Conservation (phyloP, 2,329 filamentous ascomycete genomes). For the Cladophialophora carrionii region DNA sequence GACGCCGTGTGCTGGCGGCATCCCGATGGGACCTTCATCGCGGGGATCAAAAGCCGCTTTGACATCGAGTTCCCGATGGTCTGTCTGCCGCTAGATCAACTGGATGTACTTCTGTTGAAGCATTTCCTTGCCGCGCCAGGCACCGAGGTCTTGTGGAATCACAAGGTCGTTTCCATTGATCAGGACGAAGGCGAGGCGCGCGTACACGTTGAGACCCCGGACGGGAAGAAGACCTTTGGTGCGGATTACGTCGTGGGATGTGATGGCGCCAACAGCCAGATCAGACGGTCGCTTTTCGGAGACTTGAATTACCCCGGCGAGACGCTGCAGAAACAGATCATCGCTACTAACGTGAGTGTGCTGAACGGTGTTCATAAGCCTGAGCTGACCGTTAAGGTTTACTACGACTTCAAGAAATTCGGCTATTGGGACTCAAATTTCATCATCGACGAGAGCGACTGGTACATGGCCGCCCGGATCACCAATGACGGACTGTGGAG, state of each 20-base stretch:
- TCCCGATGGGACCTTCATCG: slow-evolving; percentile 45
- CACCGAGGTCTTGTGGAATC: slow-evolving; percentile 51
- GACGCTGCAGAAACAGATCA: slow-evolving; percentile 34
- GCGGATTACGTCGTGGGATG: slow-evolving; percentile 50
- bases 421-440: slow-evolving; percentile 46
- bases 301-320: slow-evolving; percentile 33
- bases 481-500: slow-evolving; percentile 64
- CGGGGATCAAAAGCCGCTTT: slow-evolving; percentile 33
- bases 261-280: slow-evolving; percentile 49
- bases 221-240: slow-evolving; percentile 23
- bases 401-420: slow-evolving; percentile 35
- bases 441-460: slow-evolving; percentile 64
- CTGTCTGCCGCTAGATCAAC: slow-evolving; percentile 50
- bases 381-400: slow-evolving; percentile 20
- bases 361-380: not conserved
- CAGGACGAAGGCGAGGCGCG: slow-evolving; percentile 32
- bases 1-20: slow-evolving; percentile 53
- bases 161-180: slow-evolving; percentile 42
- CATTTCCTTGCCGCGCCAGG: slow-evolving; percentile 44
- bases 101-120: slow-evolving; percentile 49
- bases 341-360: slow-evolving; percentile 35
- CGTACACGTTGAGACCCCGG: slow-evolving; percentile 29
- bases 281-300: slow-evolving; percentile 43
- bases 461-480: slow-evolving; percentile 65
- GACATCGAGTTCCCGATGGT: slow-evolving; percentile 47